Base-by-base conservation (phyloP, 441 rosid species). In the Jatropha multifida region DNA sequence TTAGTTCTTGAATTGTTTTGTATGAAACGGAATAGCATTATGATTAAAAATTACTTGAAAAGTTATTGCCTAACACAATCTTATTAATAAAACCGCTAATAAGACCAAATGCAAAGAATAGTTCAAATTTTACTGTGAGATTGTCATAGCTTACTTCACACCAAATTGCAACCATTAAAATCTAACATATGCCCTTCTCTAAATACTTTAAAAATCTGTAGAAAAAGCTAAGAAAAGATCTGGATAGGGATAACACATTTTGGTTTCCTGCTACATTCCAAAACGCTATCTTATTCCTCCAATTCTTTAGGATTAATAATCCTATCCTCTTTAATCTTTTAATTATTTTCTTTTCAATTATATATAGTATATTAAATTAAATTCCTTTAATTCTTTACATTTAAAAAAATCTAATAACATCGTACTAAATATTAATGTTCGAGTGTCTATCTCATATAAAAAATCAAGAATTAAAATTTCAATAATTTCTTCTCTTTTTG, bases 161-260 rank as follows among this genome's bases (percentile, higher is more conserved):
- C 62, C 62, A 4, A 23, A 20, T 58, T 20, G 5, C 37, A 58
- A 23, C 32, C 62, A 58, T 23, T 14, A 42, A 58, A 2, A 58
- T 23, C 8, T 7, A 58, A 2, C 27, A 7, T 56, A 5, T 6
- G 18, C 37, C 38, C 61, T 48, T 13, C 20, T 40, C 40, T 44
- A n/a, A 15, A 44, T 46, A 72, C 27, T n/a, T 11, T 32, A 52
- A 73, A 44, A 27, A 26, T 61, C 9, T 27, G 27, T 20, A 46
- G n/a, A 62, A 73, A 42, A 72, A 48, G 60, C 49, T 7, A 38
- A 44, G 20, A 62, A 2, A 32, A 70, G 65, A 73, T 79, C 9
- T 64, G 37, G 74, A 82, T 76, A 69, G 52, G 74, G 68, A 69
- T 65, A 1, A 48, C 49, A 65, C n/a, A 65, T 74, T 81, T 74